Conservation (phyloP, 2,329 filamentous ascomycete species). For the Diaporthe helianthi region DNA sequence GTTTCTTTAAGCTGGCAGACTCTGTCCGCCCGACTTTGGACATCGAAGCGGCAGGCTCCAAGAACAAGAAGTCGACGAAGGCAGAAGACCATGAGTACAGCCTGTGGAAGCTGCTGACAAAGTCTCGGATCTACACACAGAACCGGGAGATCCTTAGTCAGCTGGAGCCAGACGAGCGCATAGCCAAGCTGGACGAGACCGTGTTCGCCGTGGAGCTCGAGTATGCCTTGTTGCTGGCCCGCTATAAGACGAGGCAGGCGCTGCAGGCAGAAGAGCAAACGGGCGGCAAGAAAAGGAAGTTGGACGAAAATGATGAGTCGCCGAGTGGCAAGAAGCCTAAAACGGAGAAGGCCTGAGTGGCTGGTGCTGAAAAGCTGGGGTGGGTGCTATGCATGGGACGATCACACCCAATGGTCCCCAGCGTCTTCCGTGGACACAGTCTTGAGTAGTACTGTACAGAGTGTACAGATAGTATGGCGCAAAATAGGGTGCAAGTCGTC, state of each 20-base stretch:
- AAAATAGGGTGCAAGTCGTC: not conserved
- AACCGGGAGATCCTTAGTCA: slow-evolving; percentile 76
- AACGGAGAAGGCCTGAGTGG: slow-evolving; percentile 40
- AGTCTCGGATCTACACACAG: slow-evolving; percentile 77
- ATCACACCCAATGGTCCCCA: not conserved
- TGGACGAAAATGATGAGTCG: slow-evolving; percentile 40
- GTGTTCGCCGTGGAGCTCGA: slow-evolving; percentile 73
- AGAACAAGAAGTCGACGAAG: slow-evolving; percentile 49
- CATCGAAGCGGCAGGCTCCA: slow-evolving; percentile 48
- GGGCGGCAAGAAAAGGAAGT: slow-evolving; percentile 55
- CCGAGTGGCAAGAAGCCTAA: slow-evolving; percentile 54
- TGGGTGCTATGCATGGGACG: not conserved
- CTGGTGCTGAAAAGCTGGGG: not conserved
- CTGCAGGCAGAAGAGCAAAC: slow-evolving; percentile 37
- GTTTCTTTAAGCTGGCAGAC: slow-evolving; percentile 65
- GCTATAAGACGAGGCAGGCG: slow-evolving; percentile 49
- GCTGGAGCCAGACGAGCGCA: slow-evolving; percentile 71
- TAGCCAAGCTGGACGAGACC: slow-evolving; percentile 75
- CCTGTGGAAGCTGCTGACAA: slow-evolving; percentile 78
- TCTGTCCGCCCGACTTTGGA: slow-evolving; percentile 59
- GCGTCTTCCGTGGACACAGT: not conserved
- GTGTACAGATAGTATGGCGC: slow-evolving; percentile 1
- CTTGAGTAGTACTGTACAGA: not conserved
- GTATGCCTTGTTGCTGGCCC: slow-evolving; percentile 70
- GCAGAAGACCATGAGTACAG: slow-evolving; percentile 69